Evolutionary conservation across 2,329 filamentous ascomycete genomes (phyloP).

Genomic region (Penicillium occitanis): DNA sequence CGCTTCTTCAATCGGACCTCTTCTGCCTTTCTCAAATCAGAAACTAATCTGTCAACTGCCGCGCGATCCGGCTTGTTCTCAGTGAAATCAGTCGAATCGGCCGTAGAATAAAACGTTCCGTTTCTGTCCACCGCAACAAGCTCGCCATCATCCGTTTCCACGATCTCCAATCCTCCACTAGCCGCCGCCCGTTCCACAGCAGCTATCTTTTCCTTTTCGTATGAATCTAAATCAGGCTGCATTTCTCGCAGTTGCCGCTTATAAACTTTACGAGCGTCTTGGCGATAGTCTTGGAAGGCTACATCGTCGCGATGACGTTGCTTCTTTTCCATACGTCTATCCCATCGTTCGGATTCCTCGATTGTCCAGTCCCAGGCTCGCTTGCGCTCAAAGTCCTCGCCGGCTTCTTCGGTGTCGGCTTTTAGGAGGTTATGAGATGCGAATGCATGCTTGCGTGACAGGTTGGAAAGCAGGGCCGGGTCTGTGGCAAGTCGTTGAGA

Average conservation of each 20-base stretch:
- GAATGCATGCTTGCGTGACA: conserved; percentile 83
- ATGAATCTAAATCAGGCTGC: conserved; percentile 74
- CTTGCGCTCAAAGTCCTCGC: conserved; percentile 95
- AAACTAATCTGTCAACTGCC: conserved; percentile 82
- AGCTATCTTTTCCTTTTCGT: conserved; percentile 80
- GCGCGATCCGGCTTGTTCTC: conserved; percentile 85
- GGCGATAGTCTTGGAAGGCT: conserved; percentile 83
- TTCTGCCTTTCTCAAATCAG: conserved; percentile 83
- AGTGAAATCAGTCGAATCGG: conserved; percentile 75
- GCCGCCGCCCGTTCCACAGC: conserved; percentile 82
- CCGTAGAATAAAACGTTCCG: conserved; percentile 86
- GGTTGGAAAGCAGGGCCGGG: conserved; percentile 69
- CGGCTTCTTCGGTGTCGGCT: conserved; percentile 78
- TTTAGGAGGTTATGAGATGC: conserved; percentile 92
- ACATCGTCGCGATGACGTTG: conserved; percentile 76
- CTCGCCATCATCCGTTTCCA: conserved; percentile 93
- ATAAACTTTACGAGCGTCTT: conserved; percentile 89
- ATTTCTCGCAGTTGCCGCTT: conserved; percentile 83
- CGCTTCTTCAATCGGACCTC: conserved; percentile 83
- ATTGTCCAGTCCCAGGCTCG: conserved; percentile 98
- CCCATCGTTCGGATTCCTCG: conserved; percentile 93
- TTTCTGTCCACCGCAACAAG: conserved; percentile 90
- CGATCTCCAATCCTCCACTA: conserved; percentile 82
- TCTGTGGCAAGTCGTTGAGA: conserved; percentile 76
- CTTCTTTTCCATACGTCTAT: conserved; percentile 85